These are phyloP conservation scores for Colletotrichum sidae DNA, from an alignment of 2,329 filamentous ascomycete species.

Conservation along the genomic window DNA sequence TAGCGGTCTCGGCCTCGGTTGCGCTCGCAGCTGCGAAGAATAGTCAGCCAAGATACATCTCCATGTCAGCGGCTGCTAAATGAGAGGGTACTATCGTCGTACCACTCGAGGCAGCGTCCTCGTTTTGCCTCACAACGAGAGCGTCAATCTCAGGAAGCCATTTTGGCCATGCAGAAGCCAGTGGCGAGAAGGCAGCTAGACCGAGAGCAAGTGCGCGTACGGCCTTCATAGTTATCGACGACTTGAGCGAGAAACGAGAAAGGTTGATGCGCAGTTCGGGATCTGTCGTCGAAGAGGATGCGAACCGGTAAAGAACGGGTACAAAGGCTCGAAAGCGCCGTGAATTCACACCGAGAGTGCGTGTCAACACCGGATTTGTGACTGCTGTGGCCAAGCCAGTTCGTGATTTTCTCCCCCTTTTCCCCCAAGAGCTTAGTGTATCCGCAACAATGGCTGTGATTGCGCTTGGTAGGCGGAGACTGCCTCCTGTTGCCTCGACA, in stretches of 20 bases:
- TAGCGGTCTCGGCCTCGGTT: slow-evolving; percentile 22
- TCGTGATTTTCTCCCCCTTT: too few relatives aligned
- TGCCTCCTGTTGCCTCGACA: slow-evolving; percentile 11
- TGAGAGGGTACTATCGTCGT: neutral
- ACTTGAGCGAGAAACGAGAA: neutral
- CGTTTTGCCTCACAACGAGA: slow-evolving; percentile 63
- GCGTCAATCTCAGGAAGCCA: slow-evolving; percentile 66
- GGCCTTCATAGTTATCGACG: slow-evolving; percentile 34
- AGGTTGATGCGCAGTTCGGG: too few relatives aligned
- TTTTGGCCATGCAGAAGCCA: slow-evolving; percentile 67
- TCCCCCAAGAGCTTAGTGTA: too few relatives aligned
- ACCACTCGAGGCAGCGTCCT: slow-evolving; percentile 38
- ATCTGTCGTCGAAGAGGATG: neutral
- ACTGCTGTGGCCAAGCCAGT: too few relatives aligned
- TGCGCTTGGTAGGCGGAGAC: neutral
- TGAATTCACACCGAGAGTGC: too few relatives aligned
- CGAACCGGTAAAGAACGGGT: neutral
- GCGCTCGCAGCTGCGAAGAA: slow-evolving; percentile 15
- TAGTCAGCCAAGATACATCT: slow-evolving; percentile 7
- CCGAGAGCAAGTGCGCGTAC: slow-evolving; percentile 39
- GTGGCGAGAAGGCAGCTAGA: slow-evolving; percentile 43
- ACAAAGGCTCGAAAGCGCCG: too few relatives aligned
- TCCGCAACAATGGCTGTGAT: too few relatives aligned
- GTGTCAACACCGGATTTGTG: too few relatives aligned
- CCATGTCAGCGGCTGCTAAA: neutral